Conservation (phyloP, 225 moss, liverwort and hornwort species). For the Climacium dendroides region DNA sequence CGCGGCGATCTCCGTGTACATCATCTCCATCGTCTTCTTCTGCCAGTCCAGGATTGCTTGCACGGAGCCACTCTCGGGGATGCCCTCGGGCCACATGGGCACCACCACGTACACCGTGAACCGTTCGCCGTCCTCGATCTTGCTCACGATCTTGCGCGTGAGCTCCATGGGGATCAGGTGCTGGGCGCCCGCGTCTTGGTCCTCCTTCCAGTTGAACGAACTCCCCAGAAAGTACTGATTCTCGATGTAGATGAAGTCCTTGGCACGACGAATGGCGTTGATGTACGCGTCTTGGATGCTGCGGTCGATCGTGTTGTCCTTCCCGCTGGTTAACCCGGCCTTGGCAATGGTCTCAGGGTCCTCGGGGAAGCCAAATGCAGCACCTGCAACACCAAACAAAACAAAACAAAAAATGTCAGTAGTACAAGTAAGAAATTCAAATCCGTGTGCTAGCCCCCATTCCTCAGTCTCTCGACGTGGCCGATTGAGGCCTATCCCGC, state of each 20-base stretch:
- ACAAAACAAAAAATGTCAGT: not conserved
- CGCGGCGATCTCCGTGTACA: conserved; percentile 51
- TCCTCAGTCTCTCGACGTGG: not conserved
- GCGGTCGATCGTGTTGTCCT: conserved; percentile 64
- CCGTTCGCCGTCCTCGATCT: conserved; percentile 65
- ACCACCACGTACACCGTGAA: conserved; percentile 66
- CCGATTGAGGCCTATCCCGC: not conserved
- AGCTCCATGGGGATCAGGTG: conserved; percentile 84
- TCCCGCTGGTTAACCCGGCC: conserved; percentile 50
- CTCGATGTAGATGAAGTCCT: conserved; percentile 78
- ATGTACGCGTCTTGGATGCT: conserved; percentile 83
- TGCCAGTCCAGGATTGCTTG: conserved; percentile 76
- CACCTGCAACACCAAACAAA: not conserved
- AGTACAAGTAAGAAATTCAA: not conserved
- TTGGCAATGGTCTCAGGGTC: too few species aligned
- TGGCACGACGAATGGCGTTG: conserved; percentile 69
- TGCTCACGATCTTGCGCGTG: conserved; percentile 61
- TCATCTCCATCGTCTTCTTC: conserved; percentile 62
- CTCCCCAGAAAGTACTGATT: conserved; percentile 90
- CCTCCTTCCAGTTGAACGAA: conserved; percentile 46
- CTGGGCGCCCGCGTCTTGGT: conserved; percentile 50
- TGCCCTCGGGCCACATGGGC: conserved; percentile 93
- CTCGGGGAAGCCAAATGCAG: conserved; percentile 55
- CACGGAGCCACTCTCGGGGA: conserved; percentile 65
- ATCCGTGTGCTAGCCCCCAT: not conserved